Evolutionary conservation across 495 filamentous ascomycete species (phyloP).

Genomic region (Aspergillus egyptiacus): DNA sequence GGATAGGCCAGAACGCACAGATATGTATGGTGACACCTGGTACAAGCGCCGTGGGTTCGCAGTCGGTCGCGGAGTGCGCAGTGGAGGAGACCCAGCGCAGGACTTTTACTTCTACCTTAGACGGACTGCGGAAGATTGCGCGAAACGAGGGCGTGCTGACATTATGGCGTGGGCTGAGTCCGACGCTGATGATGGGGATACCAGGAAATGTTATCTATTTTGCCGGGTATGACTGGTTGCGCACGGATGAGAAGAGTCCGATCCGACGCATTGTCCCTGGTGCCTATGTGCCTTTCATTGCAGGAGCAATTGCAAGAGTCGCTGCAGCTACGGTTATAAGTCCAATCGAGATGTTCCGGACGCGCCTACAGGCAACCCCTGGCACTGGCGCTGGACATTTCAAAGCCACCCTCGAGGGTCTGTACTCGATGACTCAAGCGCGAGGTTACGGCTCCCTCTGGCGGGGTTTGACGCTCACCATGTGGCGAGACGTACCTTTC

Average conservation of each 20-base stretch:
- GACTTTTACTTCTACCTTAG: conserved; percentile 84
- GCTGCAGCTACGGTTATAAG: conserved; percentile 77
- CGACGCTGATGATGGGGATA: conserved; percentile 89
- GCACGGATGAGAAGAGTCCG: conserved; percentile 62
- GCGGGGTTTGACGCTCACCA: conserved; percentile 85
- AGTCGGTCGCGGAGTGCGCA: conserved; percentile 60
- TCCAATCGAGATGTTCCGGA: conserved; percentile 93
- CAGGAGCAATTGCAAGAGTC: conserved; percentile 70
- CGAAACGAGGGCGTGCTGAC: conserved; percentile 83
- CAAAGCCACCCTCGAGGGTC: conserved; percentile 63
- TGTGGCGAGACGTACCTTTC: conserved; percentile 97
- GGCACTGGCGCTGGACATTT: conserved; percentile 57
- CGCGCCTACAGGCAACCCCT: conserved; percentile 74
- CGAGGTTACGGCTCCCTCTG: conserved; percentile 80
- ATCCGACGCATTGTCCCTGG: conserved; percentile 56
- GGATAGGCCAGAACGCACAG: conserved; percentile 78
- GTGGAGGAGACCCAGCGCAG: conserved; percentile 77
- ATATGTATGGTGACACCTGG: conserved; percentile 63
- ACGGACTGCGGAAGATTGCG: conserved; percentile 93
- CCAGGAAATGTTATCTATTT: conserved; percentile 98
- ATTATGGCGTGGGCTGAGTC: conserved; percentile 87
- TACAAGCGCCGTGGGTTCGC: conserved; percentile 32
- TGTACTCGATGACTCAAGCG: conserved; percentile 69
- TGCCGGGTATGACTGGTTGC: conserved; percentile 94
- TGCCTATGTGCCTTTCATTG: conserved; percentile 68